Evolutionary conservation across 2,329 filamentous ascomycete species (phyloP), one percentile per base, ranked within the genome.

Genomic region (Coniosporium tulheliwenetii): DNA sequence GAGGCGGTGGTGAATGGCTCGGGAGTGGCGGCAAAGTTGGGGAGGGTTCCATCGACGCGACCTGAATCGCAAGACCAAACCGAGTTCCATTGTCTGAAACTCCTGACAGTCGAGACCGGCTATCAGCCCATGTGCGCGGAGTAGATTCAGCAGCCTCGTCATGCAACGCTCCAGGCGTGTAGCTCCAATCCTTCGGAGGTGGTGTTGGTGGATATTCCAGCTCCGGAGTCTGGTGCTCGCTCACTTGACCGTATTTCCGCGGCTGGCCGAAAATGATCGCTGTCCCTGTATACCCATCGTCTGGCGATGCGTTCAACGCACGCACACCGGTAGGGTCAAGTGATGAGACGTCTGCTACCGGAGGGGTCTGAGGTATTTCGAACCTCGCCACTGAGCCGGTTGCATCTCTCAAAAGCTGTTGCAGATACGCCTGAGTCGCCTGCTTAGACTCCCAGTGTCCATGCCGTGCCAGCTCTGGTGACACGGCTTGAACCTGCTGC

Each of bases 361-460:
- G 19, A 26, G 19, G 19, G 19, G 19, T 26, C 7, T 26, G 19
- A 26, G 19, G 19, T 26, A 7, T 26, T 26, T 26, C 19, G 7
- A 26, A 26, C 4, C 19, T 26, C 7, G 4, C 19, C 19, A 26
- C 19, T 14, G 14, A 8, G 16, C 14, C 16, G 36, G 8, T 16
- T 13, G n/a, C 5, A 8, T 5, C 14, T 2, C 19, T 45, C 38
- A 36, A 2, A 5, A 45, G 43, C 30, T 39, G 38, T 14, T 43
- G 37, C 12, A 75, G 53, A 50, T 71, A 75, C n/a, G 71, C 61
- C 44, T 71, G 67, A 2, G 67, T 70, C 2, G 70, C 67, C 42
- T 69, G 67, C 42, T 67, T 69, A 1, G 69, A 67, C 39, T 70
- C 67, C 66, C 70, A 75, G 30, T 66, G 63, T 7, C 65, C 65